Evolutionary conservation across 2,329 filamentous ascomycete genomes (phyloP), one percentile per base, ranked within the genome.

Genomic region (Ilyonectria mors-panacis): DNA sequence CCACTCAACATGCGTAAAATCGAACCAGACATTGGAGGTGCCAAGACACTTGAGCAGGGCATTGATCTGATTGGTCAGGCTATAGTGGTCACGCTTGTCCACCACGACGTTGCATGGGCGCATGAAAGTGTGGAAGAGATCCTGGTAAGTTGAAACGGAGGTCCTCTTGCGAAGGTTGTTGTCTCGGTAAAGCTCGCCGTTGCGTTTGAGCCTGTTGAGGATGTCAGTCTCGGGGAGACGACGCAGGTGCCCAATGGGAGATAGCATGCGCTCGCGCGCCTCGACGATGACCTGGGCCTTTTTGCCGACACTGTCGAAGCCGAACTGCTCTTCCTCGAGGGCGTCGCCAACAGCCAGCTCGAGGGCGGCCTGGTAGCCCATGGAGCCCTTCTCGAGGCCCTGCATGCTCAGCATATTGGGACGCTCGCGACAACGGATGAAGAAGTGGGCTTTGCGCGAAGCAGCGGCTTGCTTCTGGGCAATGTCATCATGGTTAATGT

Each of bases 1-100:
- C 91, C 91, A 94, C 76, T 94, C 92, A 7, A 94, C 89, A 35
- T 90, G 85, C 21, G 91, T 92, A 70, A 94, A 92, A 78, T 94
- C 91, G 58, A 92, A 86, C 92, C 92, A 94, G 51, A 93, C 87
- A 63, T 91, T 91, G 60, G 89, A 85, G 8, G 88, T 82, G 0
- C 87, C 88, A 50, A 94, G 84, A 10, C 92, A 87, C 75, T 89
- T 89, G 51, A 94, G 85, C 19, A 94, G 81, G 4, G 89, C 87
- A 70, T 91, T 85, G 63, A 94, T 93, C 76, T 94, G 92, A 39
- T 92, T 89, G 48, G 90, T 86, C 21, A 94, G 81, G 60, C 91
- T 88, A 73, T 88, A 87, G 5, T 87, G 88, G 73, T 91, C 87
- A 33, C 85, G 82, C 75, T 82, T 85, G 80, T 88, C 90, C 67